phyloP scores from a whole-genome alignment of 2,329 filamentous ascomycete genomes.

The Aspergillus candidus region DNA sequence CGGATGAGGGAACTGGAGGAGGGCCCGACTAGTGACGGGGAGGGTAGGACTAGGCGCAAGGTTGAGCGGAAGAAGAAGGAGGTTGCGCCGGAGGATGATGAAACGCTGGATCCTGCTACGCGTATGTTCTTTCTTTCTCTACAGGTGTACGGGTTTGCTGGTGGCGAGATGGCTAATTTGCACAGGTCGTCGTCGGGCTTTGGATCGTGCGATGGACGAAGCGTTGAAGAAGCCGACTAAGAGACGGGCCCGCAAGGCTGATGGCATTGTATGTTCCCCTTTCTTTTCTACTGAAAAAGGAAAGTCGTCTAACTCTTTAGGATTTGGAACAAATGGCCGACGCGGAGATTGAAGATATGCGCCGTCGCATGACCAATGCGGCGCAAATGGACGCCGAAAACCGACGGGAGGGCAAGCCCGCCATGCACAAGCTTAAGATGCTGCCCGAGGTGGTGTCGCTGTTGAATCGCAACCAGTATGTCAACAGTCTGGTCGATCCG shows the following conservation, averaged over 20 bases:
- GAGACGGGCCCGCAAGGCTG: conserved; percentile 66
- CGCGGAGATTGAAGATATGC: conserved; percentile 80
- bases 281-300: too few species aligned
- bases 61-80: conserved; percentile 48
- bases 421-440: conserved; percentile 87
- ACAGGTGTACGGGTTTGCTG: neutral
- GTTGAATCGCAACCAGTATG: conserved; percentile 76
- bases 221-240: conserved; percentile 76
- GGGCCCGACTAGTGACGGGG: conserved; percentile 44
- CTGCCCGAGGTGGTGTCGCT: conserved; percentile 83
- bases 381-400: conserved; percentile 81
- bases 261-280: conserved; percentile 73
- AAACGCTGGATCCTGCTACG: conserved; percentile 76
- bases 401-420: conserved; percentile 71
- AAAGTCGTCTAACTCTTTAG: too few species aligned
- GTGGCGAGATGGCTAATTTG: conserved; percentile 4
- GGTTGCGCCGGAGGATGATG: conserved; percentile 61
- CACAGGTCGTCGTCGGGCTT: conserved; percentile 64
- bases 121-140: conserved; percentile 44
- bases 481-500: conserved; percentile 81
- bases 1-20: conserved; percentile 62
- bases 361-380: conserved; percentile 82
- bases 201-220: conserved; percentile 82
- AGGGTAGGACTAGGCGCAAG: conserved; percentile 43
- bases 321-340: conserved; percentile 88